phyloP scores from a whole-genome alignment of 257 asterid genomes.

The Solanum sitiens region DNA sequence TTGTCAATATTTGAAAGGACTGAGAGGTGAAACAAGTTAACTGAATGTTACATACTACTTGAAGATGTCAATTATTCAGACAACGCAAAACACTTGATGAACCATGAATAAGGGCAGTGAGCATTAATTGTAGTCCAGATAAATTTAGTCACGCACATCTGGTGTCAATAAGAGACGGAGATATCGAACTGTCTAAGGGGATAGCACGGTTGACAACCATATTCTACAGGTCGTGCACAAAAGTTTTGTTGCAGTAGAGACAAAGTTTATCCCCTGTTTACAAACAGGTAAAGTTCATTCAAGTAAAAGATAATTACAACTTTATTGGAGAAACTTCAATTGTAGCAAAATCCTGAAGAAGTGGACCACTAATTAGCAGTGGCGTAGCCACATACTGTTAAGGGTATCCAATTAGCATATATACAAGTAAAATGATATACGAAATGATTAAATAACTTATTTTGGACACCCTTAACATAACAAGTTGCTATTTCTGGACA shows the following conservation, averaged over 20 bases:
- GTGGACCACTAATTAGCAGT: background rate
- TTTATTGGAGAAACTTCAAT: background rate
- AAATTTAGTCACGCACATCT: background rate
- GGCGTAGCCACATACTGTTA: too few species aligned
- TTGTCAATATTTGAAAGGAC: too few species aligned
- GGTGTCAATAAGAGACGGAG: background rate
- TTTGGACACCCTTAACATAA: too few species aligned
- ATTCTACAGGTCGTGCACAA: constrained; percentile 44
- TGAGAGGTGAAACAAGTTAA: too few species aligned
- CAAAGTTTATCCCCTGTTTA: constrained; percentile 50
- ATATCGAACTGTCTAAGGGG: constrained; percentile 14
- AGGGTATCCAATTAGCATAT: too few species aligned
- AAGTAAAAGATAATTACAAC: background rate
- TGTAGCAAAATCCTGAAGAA: background rate
- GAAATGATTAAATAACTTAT: too few species aligned
- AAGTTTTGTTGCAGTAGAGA: constrained; percentile 37
- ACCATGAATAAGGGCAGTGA: background rate
- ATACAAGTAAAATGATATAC: too few species aligned
- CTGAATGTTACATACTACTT: too few species aligned
- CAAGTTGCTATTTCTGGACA: too few species aligned
- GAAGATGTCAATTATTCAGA: too few species aligned
- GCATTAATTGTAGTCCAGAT: too few species aligned
- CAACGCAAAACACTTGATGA: background rate
- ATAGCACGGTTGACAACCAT: constrained; percentile 35
- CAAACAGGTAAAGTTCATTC: background rate